phyloP scores from a whole-genome alignment of 768 basidiomycete species.

The Podaxis pistillaris region DNA sequence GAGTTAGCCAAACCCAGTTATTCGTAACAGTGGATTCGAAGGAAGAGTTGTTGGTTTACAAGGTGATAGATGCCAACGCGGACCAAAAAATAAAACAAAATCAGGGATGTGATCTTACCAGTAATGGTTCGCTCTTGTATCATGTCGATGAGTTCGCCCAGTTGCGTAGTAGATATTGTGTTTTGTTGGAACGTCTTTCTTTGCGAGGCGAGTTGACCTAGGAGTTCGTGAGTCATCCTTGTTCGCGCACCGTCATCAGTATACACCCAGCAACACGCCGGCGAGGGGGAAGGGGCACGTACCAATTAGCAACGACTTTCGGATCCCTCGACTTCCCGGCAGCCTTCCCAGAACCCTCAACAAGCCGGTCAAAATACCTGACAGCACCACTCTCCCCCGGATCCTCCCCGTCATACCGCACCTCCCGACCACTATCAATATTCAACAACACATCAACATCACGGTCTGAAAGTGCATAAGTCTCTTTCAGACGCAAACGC shows the following conservation, averaged over 20 bases:
- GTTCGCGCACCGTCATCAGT: not conserved
- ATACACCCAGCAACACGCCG: not conserved
- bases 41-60: not conserved
- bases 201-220: slow-evolving; percentile 69
- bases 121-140: slow-evolving; percentile 68
- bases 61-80: not conserved
- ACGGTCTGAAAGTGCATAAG: slow-evolving; percentile 48
- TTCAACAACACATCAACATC: slow-evolving; percentile 77
- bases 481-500: slow-evolving; percentile 50
- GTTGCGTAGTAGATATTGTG: slow-evolving; percentile 55
- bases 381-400: slow-evolving; percentile 39
- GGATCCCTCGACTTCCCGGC: slow-evolving; percentile 45
- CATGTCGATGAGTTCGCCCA: slow-evolving; percentile 78
- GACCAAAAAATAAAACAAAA: not conserved
- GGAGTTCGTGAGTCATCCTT: slow-evolving; percentile 87
- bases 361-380: slow-evolving; percentile 75
- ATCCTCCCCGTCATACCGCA: slow-evolving; percentile 57
- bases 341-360: slow-evolving; percentile 30
- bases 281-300: slow-evolving; percentile 19
- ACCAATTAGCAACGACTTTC: slow-evolving; percentile 85
- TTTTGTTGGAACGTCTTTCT: slow-evolving; percentile 57
- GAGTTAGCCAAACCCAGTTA: not conserved
- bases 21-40: not conserved
- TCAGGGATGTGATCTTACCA: slow-evolving; percentile 37
- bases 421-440: slow-evolving; percentile 64